Base-by-base conservation (phyloP, 768 basidiomycete species). In the Candolleomyces aberdarensis region DNA sequence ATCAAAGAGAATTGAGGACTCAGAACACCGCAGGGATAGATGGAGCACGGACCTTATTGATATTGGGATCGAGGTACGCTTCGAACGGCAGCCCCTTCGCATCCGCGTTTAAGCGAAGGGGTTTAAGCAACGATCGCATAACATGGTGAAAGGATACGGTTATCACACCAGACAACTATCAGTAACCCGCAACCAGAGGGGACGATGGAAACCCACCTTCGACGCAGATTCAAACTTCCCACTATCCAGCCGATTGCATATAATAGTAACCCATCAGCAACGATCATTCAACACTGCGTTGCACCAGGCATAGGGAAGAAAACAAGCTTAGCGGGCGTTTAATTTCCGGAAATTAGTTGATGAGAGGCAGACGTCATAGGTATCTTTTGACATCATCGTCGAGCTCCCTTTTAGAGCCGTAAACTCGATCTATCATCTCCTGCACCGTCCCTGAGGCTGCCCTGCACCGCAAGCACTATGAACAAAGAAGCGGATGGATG, bases 361-460 rank as follows among this genome's bases (percentile, higher is more conserved):
- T 19, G 52, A 15, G 26, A 26, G 19, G 19, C 9, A 5, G 49
- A 15, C 51, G 48, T 57, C 26, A 29, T 32, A 64, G 76, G 43
- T 43, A 83, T 89, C 89, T 80, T 92, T 91, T 41, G 87, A 86
- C 94, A 95, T 95, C 88, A 92, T 92, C 59, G 84, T 87, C 54
- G 95, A 74, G 67, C 88, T 90, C 1, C 90, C 90, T 66, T 86
- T 85, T 17, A 95, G 80, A 6, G 92, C 95, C 67, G 86, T 87
- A 69, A 95, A 94, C 76, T 97, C 94, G 59, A n/a, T n/a, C n/a
- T n/a, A n/a, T n/a, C n/a, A 96, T 86, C 63, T 90, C 87, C 67
- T 94, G 89, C 49, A 96, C 83, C 1, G 84, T 82, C 8, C 88
- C 85, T 0, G 85, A 85, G 0, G 91, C 92, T 62, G 90, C 88